A percentile compares a stretch with the other conserved stretches of the same genome.
Conservation (phyloP, 768 basidiomycete genomes). For the Russula sp. region DNA sequence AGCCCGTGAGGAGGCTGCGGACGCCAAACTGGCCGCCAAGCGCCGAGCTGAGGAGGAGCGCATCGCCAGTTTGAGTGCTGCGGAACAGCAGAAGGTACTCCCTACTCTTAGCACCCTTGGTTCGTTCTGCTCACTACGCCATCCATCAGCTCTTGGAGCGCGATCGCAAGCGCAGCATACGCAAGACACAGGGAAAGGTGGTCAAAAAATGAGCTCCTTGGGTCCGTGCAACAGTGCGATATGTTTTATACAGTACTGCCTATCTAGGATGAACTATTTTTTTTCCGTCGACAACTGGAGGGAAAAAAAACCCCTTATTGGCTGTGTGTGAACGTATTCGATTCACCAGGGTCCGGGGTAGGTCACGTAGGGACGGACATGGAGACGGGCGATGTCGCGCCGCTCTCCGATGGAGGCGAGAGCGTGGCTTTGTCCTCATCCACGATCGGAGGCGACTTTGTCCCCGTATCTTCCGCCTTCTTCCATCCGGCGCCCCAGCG, state of each 20-base stretch:
- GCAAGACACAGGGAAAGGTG: constrained; percentile 63
- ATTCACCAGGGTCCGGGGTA: not conserved
- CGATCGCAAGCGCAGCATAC: constrained; percentile 65
- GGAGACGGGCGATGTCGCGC: constrained; percentile 9
- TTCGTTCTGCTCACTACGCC: not conserved
- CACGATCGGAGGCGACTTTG: constrained; percentile 16
- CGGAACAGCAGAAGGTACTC: constrained; percentile 76
- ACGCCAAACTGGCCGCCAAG: constrained; percentile 68
- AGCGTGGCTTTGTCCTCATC: constrained; percentile 9
- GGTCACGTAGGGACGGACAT: not conserved
- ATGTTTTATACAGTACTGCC: constrained; percentile 2
- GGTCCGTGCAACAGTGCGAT: not conserved
- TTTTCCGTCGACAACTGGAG: not conserved
- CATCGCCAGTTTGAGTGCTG: constrained; percentile 63
- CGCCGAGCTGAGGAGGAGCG: constrained; percentile 68
- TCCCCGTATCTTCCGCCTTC: constrained; percentile 17
- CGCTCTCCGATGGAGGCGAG: constrained; percentile 7
- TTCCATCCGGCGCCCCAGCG: constrained; percentile 39
- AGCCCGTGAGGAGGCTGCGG: constrained; percentile 64
- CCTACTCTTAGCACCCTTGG: constrained; percentile 6
- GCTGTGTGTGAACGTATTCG: not conserved
- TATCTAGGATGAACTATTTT: constrained; percentile 1
- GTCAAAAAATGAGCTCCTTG: constrained; percentile 39
- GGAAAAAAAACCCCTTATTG: not conserved
- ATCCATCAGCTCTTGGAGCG: constrained; percentile 54